Conservation (phyloP, 2,329 filamentous ascomycete genomes). For the Diaporthe sp. region DNA sequence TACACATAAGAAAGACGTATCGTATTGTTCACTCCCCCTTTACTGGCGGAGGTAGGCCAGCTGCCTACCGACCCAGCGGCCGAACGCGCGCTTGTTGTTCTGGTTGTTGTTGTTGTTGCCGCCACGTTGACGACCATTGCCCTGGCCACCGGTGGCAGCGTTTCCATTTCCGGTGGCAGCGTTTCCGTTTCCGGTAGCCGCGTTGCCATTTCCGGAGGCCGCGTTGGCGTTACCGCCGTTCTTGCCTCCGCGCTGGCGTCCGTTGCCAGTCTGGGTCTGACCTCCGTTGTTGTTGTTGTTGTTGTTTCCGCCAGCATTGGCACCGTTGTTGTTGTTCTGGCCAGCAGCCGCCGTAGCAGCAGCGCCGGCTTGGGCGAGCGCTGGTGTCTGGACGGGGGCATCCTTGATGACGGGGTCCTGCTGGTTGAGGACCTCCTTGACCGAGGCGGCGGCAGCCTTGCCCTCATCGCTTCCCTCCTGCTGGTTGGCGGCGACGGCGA, state of each 20-base stretch:
- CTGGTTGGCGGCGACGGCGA: constrained; percentile 57
- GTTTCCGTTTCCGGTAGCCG: not conserved
- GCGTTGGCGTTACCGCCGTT: not conserved
- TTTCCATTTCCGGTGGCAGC: not conserved
- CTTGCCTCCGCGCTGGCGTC: not conserved
- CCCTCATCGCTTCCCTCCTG: constrained; percentile 48
- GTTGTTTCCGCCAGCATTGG: constrained; percentile 4
- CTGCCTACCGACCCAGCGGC: constrained; percentile 9
- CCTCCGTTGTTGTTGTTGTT: not conserved
- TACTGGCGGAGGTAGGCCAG: not conserved
- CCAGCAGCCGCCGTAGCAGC: not conserved
- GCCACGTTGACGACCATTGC: constrained; percentile 2
- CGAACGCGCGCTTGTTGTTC: constrained; percentile 11
- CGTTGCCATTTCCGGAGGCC: not conserved
- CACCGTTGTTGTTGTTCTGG: not conserved
- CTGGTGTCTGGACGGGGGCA: constrained; percentile 30
- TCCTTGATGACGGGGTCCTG: constrained; percentile 29
- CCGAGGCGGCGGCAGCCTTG: not conserved
- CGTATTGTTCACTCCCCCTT: too few species aligned
- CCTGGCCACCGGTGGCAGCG: not conserved
- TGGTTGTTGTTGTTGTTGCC: constrained; percentile 21
- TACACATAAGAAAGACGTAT: constrained; percentile 23
- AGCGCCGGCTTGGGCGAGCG: not conserved
- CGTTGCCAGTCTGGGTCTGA: not conserved
- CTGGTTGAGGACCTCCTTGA: constrained; percentile 1